phyloP scores from a whole-genome alignment of 2,329 filamentous ascomycete species.

The Nothophaeocryptopus gaeumannii region DNA sequence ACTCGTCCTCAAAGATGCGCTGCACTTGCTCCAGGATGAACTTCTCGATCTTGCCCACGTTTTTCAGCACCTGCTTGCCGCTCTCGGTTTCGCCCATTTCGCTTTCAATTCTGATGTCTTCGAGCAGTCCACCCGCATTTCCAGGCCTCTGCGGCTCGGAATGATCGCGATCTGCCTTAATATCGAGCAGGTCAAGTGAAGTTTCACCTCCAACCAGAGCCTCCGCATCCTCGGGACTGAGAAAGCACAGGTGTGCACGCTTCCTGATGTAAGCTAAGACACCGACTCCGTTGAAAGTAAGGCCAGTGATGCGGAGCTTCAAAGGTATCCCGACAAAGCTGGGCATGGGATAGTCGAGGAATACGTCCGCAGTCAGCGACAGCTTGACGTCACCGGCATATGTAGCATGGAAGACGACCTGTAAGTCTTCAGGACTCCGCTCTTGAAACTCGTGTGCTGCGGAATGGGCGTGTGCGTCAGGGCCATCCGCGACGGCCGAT shows the following conservation, averaged over 20 bases:
- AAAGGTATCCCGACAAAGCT: conserved; percentile 95
- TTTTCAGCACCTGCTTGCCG: conserved; percentile 93
- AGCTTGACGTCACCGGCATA: conserved; percentile 86
- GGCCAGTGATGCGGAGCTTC: conserved; percentile 88
- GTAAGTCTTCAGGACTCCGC: conserved; percentile 78
- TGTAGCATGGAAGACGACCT: conserved; percentile 85
- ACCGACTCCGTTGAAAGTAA: conserved; percentile 93
- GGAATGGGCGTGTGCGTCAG: conserved; percentile 29
- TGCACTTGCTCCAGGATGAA: conserved; percentile 96
- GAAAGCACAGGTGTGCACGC: conserved; percentile 87
- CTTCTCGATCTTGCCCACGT: conserved; percentile 96
- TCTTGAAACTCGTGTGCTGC: conserved; percentile 62
- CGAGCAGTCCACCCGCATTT: conserved; percentile 67
- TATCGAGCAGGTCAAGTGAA: conserved; percentile 32
- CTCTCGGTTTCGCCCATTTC: conserved; percentile 92
- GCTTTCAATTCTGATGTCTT: conserved; percentile 93
- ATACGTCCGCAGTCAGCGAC: conserved; percentile 87
- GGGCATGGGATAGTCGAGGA: conserved; percentile 97
- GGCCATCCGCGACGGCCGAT: conserved; percentile 23
- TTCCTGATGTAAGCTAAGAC: conserved; percentile 88
- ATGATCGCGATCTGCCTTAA: conserved; percentile 23
- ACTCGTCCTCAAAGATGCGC: conserved; percentile 96
- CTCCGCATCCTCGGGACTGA: conserved; percentile 86
- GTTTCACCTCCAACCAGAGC: conserved; percentile 54
- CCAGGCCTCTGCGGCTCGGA: conserved; percentile 7